These are phyloP conservation scores for Beta corolliflora DNA, from an alignment of 179 eudicot genomes.

Conservation along the genomic window DNA sequence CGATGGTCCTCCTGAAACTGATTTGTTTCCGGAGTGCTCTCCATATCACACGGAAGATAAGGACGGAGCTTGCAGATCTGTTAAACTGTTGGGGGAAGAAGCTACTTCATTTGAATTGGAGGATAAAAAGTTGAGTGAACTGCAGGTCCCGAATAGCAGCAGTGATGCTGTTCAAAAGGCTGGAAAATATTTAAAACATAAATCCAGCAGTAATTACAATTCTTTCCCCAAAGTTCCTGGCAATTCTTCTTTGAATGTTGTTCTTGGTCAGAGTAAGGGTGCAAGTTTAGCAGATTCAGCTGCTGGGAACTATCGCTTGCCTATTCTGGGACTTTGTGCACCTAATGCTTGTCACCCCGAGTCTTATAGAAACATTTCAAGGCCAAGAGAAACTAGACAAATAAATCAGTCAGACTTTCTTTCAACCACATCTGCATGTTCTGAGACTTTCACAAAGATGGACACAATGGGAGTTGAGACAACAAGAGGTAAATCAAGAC, in stretches of 20 bases:
- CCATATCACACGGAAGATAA: conserved; percentile 29
- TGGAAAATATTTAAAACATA: conserved; percentile 44
- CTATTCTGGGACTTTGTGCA: conserved; percentile 94
- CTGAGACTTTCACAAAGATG: conserved; percentile 42
- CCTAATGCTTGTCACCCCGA: conserved; percentile 78
- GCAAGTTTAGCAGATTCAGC: conserved; percentile 33
- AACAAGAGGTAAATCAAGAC: conserved; percentile 33
- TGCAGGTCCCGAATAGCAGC: conserved; percentile 36
- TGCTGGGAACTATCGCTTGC: conserved; percentile 42
- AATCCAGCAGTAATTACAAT: conserved; percentile 31
- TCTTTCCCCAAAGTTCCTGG: conserved; percentile 30
- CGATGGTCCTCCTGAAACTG: conserved; percentile 35
- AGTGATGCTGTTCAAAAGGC: conserved; percentile 35
- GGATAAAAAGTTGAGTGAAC: conserved; percentile 33
- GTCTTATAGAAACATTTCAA: conserved; percentile 49
- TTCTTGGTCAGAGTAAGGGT: conserved; percentile 33
- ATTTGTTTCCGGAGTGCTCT: conserved; percentile 30
- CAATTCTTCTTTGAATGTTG: conserved; percentile 29
- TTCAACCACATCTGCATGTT: conserved; percentile 40
- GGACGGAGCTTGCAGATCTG: conserved; percentile 28
- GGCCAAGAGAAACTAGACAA: conserved; percentile 54
- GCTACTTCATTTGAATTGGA: conserved; percentile 33
- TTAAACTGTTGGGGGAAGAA: conserved; percentile 43
- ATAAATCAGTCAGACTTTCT: conserved; percentile 51
- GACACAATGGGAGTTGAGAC: conserved; percentile 41